Percentiles rank a stretch among this genome's conserved stretches.
phyloP scores from a whole-genome alignment of 1,284 basidiomycete genomes.

The Ceratorhiza oryzae-sativae region DNA sequence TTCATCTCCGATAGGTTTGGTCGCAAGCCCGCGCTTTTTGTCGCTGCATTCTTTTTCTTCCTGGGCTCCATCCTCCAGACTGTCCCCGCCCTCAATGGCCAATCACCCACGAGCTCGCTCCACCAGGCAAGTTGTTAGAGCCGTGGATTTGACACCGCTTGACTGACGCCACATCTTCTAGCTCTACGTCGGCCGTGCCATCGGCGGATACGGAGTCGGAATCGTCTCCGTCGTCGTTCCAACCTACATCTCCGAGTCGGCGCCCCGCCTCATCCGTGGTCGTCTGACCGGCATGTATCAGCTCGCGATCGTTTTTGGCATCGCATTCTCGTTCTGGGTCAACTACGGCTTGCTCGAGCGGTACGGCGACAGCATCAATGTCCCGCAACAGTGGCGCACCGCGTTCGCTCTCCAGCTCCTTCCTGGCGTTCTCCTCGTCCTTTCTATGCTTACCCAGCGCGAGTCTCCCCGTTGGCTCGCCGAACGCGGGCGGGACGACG shows the following conservation, averaged over 20 bases:
- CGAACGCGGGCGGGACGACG: constrained; percentile 46
- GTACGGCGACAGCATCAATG: constrained; percentile 37
- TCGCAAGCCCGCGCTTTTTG: constrained; percentile 46
- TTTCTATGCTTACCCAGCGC: constrained; percentile 36
- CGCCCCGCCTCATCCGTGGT: constrained; percentile 44
- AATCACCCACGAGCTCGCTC: constrained; percentile 43
- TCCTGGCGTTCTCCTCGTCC: constrained; percentile 47
- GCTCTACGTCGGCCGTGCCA: constrained; percentile 47
- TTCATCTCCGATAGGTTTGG: constrained; percentile 47
- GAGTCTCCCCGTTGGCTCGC: constrained; percentile 48
- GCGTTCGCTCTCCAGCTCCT: constrained; percentile 48
- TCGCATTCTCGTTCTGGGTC: constrained; percentile 45
- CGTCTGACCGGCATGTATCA: constrained; percentile 45
- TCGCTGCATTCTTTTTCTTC: constrained; percentile 46
- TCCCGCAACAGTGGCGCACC: constrained; percentile 45
- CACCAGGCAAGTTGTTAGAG: constrained; percentile 39
- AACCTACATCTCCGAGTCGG: constrained; percentile 42
- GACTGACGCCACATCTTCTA: constrained; percentile 15
- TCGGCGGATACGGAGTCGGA: constrained; percentile 44
- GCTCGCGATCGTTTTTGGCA: constrained; percentile 45
- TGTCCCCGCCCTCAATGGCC: constrained; percentile 44
- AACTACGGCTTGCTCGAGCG: constrained; percentile 43
- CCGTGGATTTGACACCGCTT: not conserved
- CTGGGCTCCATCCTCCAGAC: constrained; percentile 48
- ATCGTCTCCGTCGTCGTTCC: constrained; percentile 43